phyloP scores from a whole-genome alignment of 805 yeast genomes.

The fission yeast (Schizosaccharomyces pombe) region DNA sequence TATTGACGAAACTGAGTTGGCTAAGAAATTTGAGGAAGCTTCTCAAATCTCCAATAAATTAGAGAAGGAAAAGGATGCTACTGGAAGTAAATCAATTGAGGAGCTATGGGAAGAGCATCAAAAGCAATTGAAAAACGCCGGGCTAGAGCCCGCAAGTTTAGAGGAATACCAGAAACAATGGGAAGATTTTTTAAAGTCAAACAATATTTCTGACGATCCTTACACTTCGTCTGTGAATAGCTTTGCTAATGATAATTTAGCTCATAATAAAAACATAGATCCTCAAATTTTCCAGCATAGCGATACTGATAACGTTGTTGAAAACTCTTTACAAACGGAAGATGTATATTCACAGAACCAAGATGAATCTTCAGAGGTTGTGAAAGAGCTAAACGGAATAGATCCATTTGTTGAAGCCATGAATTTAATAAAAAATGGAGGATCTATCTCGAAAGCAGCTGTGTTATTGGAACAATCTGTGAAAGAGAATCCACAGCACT shows the following conservation, averaged over 20 bases:
- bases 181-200: background rate
- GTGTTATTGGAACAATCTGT: background rate
- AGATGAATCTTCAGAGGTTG: background rate
- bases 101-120: background rate
- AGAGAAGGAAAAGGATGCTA: too few species aligned
- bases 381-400: too few species aligned
- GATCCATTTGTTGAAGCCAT: background rate
- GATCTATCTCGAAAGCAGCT: background rate
- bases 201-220: too few species aligned
- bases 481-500: background rate
- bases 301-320: background rate
- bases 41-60: too few species aligned
- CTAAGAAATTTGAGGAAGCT: too few species aligned
- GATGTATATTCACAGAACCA: background rate
- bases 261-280: too few species aligned
- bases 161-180: background rate
- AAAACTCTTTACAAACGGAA: background rate
- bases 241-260: too few species aligned
- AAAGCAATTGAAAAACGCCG: background rate
- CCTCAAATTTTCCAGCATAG: background rate
- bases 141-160: background rate
- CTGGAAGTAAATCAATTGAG: too few species aligned
- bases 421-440: background rate
- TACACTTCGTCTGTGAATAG: too few species aligned
- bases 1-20: too few species aligned